These are phyloP conservation scores for Backusella macrospora DNA, from an alignment of 192 early-diverging fungal genomes.

Conservation along the genomic window DNA sequence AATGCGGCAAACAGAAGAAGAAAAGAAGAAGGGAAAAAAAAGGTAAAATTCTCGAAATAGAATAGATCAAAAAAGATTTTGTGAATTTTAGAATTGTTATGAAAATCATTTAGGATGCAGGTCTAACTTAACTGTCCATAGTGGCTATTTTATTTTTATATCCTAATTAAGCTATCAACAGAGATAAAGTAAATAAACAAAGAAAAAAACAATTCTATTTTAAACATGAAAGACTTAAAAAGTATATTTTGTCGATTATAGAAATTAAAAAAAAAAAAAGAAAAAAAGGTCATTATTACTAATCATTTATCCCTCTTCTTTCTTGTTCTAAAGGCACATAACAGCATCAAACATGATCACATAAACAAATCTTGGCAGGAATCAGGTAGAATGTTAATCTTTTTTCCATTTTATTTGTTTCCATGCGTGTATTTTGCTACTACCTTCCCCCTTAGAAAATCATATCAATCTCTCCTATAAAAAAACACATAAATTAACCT, in stretches of 20 bases:
- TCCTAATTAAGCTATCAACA: background rate
- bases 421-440: background rate
- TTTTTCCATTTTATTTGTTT: constrained; percentile 7
- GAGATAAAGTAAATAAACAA: no score
- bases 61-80: background rate
- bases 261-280: no score
- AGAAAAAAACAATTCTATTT: no score
- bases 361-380: background rate
- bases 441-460: background rate
- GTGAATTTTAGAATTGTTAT: background rate
- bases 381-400: constrained; percentile 5
- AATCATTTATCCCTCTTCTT: background rate
- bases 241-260: no score
- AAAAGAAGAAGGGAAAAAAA: no score
- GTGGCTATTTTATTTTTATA: background rate
- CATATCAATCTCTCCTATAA: background rate
- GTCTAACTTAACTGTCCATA: background rate
- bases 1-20: background rate
- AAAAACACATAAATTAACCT: background rate
- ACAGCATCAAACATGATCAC: background rate
- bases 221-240: no score
- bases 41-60: background rate
- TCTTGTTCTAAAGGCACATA: background rate
- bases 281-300: background rate
- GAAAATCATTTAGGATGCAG: constrained; percentile 23